Evolutionary conservation across 2,329 filamentous ascomycete species (phyloP).

Genomic region (Arthrocladium fulminans): DNA sequence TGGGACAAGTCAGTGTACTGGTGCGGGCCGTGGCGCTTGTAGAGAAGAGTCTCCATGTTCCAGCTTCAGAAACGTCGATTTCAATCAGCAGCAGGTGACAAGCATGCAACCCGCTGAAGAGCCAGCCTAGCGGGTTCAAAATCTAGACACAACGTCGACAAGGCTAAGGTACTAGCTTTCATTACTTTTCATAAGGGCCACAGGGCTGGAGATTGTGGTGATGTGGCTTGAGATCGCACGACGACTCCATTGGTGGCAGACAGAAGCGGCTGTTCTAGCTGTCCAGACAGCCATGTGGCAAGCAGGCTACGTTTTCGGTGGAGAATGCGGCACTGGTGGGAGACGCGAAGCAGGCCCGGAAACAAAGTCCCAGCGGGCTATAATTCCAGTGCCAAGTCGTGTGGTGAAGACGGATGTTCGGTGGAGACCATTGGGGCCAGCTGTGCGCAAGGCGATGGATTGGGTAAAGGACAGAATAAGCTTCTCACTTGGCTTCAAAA

Average conservation of each 20-base stretch:
- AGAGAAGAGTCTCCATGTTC: conserved; percentile 30
- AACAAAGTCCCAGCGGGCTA: not conserved
- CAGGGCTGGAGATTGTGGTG: conserved; percentile 1
- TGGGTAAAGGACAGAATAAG: conserved; percentile 3
- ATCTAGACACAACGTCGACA: not conserved
- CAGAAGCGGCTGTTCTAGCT: not conserved
- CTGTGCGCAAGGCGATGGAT: not conserved
- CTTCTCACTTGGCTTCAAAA: not conserved
- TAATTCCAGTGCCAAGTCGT: no score
- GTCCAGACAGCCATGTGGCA: conserved; percentile 8
- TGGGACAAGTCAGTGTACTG: not conserved
- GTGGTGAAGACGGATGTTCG: no score
- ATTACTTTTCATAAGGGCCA: not conserved
- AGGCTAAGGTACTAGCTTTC: conserved; percentile 2
- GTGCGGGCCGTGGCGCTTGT: conserved; percentile 20
- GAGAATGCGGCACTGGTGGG: not conserved
- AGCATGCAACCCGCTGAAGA: not conserved
- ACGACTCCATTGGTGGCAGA: conserved; percentile 4
- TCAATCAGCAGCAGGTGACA: conserved; percentile 10
- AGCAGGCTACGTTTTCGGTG: not conserved
- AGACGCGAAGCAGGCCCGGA: not conserved
- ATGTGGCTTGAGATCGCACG: not conserved
- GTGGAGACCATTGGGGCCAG: no score
- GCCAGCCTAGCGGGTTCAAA: not conserved
- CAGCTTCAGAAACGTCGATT: conserved; percentile 26